Evolutionary conservation across 345 rosid genomes (phyloP), one percentile per base, ranked within the genome.

Genomic region (Eucalyptus tenuipes): DNA sequence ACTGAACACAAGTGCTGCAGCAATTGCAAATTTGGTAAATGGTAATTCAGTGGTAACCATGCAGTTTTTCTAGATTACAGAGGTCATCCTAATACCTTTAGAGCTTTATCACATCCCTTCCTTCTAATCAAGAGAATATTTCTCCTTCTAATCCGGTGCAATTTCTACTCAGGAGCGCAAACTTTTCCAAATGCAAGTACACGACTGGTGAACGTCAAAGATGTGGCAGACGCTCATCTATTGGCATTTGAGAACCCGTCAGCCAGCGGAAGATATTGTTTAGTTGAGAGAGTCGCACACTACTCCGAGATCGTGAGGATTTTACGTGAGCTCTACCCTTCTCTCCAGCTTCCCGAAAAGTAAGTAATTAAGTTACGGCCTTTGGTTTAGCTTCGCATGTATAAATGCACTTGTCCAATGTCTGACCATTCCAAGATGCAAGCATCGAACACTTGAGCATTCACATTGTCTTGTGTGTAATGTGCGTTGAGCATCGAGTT

Each of bases 1-100:
- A 3, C 98, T 97, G 40, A 97, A 95, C 92, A 96, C 99, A 9
- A 94, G 99, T 92, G 97, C 99, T 90, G 96, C 97, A 42, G 97
- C 97, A 16, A 92, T 96, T 89, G 93, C 95, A 91, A 93, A 96
- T 92, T 75, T 96, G 89, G 91, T 97, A 27, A 96, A 97, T 92
- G 98, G 99, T 97, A 92, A 61, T 20, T 81, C 20, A 61, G 88
- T 61, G 31, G n/a, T 50, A n/a, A 37, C 31, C 31, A 17, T 27
- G 31, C n/a, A 59, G 68, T 13, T 45, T 52, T n/a, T 88, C 47
- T 4, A 14, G 37, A 64, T 64, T 29, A 64, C 40, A 64, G 18
- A n/a, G 37, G 66, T 66, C 37, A 64, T n/a, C 37, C 18, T 64
- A 64, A n/a, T 64, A 59, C 33, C 1, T 64, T 64, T 64, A n/a